Base-by-base conservation (phyloP, 1,284 basidiomycete species). In the Austropuccinia psidii region DNA sequence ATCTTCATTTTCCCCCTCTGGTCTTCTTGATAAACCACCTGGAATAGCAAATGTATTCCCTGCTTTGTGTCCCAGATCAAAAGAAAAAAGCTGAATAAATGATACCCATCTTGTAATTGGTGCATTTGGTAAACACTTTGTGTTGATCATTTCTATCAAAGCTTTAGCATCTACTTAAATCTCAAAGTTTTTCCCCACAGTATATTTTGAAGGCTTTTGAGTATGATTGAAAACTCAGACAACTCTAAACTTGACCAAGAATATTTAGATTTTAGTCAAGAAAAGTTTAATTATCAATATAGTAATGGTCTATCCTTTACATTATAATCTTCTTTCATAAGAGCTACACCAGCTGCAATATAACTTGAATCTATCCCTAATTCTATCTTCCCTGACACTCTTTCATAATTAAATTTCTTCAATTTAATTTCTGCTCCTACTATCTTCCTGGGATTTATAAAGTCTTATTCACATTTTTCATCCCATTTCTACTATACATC, bases 321-420 rank as follows among this genome's bases (percentile, higher is more conserved):
- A 4, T 33, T 33, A n/a, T 60, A 19, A 52, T 52, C 27, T 33
- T 52, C 47, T 66, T 66, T 21, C 27, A 35, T 66, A 13, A 66
- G 47, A n/a, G 35, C 64, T 2, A 15, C 64, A 3, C 62, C 64
- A 2, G 64, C 64, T 4, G 47, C 64, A 17, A 52, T 31, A n/a
- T 52, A 52, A 52, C 64, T 66, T 37, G 64, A 66, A 19, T 66
- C 64, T 8, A 66, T 49, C n/a, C 47, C 64, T 7, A 52, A 35
- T 21, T 11, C 52, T 9, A 66, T 37, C n/a, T 49, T 65, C 17
- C 43, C 43, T 37, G 27, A 21, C 17, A 21, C 31, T 17, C 9
- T n/a, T 7, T 2, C 7, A 49, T 66, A 66, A 27, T 50, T 21
- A 17, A 66, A 17, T 24, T 37, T 35, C 47, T 49, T 50, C 13